Evolutionary conservation across 2,329 filamentous ascomycete species (phyloP), one percentile per base, ranked within the genome.

Genomic region (Fulvia fulva): DNA sequence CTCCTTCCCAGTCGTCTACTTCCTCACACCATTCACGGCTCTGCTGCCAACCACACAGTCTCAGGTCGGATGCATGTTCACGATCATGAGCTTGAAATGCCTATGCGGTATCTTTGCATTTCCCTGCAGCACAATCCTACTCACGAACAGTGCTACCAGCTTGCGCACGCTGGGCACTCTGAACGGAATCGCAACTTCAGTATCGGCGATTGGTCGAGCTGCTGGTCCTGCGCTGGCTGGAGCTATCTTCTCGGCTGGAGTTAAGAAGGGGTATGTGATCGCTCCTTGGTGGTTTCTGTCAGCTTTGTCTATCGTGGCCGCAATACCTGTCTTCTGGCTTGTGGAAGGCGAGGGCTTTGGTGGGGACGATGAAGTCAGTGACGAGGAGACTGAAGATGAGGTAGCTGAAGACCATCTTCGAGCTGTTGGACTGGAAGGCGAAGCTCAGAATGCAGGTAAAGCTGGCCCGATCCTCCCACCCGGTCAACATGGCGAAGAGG

Each of bases 111-210:
- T 95, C 63, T 87, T 97, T 68, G 88, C 88, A 0, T 97, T 97
- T 71, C 93, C 94, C 0, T 94, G 90, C 68, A 87, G 84, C 25
- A 96, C 90, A 5, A 97, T 97, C 66, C 80, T 97, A 50, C 82
- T 97, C 37, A 97, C 92, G 26, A 97, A 97, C 75, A 90, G 87
- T 9, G 91, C 91, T 4, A 76, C 81, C 0, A 91, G 87, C 55
- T 77, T 96, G 16, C 79, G 82, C 45, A 83, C 96, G 9, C 81
- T 97, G 5, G 92, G 91, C 1, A 97, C 92, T 0, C 77, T 97
- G 56, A 97, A 97, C 69, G 94, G 93, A 2, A 86, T 96, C 61
- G 92, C 91, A 0, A 96, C 92, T 0, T 89, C 87, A 56, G 85
- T 92, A 32, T 88, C 87, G 63, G 91, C 90, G 0, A 74, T 97